Evolutionary conservation across 75 land plant species (phyloP).

Genomic region (Larix kaempferi): DNA sequence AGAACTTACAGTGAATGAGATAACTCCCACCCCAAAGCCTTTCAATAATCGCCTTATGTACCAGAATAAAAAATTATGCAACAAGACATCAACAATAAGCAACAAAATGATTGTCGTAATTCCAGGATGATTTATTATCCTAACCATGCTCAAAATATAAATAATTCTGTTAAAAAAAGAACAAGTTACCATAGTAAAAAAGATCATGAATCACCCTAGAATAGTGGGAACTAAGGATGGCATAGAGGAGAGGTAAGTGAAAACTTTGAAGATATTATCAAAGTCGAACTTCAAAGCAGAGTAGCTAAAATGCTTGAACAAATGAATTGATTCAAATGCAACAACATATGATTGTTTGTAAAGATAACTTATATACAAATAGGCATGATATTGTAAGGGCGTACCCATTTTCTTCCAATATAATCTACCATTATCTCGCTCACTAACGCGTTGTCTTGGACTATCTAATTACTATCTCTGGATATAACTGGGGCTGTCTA

Average conservation of each 20-base stretch:
- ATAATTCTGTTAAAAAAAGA: not conserved
- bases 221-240: conserved; percentile 78
- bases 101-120: not conserved
- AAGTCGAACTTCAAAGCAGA: not conserved
- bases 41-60: conserved; percentile 19
- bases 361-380: not conserved
- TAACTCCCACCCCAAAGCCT: conserved; percentile 33
- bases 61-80: conserved; percentile 11
- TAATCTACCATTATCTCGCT: conserved; percentile 32
- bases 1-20: conserved; percentile 35
- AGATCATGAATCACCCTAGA: conserved; percentile 78
- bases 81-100: conserved; percentile 24
- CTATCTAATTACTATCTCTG: too few relatives aligned
- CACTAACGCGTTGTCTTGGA: too few relatives aligned
- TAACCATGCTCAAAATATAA: not conserved
- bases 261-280: not conserved
- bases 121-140: not conserved
- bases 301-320: not conserved
- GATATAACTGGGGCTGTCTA: too few relatives aligned
- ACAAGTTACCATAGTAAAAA: conserved; percentile 59
- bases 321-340: not conserved
- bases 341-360: not conserved
- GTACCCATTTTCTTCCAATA: conserved; percentile 39
- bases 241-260: conserved; percentile 36
- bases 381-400: not conserved